Percentiles rank a stretch among this genome's conserved stretches.
phyloP scores from a whole-genome alignment of 306 rosid species.

The Lathyrus sativus region DNA sequence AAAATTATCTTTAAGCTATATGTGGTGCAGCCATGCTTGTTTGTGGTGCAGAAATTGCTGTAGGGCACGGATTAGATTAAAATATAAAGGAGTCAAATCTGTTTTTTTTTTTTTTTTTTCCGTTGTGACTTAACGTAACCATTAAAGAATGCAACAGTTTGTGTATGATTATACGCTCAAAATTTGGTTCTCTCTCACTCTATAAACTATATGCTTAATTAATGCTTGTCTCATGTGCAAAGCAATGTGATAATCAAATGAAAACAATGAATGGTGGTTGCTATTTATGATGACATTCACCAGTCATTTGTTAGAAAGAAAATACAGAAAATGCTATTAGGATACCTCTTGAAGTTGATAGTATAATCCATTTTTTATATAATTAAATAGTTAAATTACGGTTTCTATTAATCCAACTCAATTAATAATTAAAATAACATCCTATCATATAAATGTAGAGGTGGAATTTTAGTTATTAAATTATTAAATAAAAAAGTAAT shows the following conservation, averaged over 20 bases:
- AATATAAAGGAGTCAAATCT: not conserved
- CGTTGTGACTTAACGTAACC: not conserved
- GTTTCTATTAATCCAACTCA: no score
- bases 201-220: constrained; percentile 40
- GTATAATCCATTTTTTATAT: no score
- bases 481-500: no score
- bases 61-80: no score
- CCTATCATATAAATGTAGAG: no score
- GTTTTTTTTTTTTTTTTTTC: no score
- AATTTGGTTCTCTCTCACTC: not conserved
- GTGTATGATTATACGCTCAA: not conserved
- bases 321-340: constrained; percentile 22
- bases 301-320: constrained; percentile 30
- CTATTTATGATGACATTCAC: constrained; percentile 49
- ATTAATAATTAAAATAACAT: no score
- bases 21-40: no score
- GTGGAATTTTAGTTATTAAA: no score
- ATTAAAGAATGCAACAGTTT: not conserved
- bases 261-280: constrained; percentile 43
- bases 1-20: no score
- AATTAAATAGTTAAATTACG: no score
- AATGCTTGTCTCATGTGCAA: constrained; percentile 46
- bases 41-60: no score
- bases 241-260: constrained; percentile 49
- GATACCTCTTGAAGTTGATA: not conserved